Conservation (phyloP, 192 early-diverging fungal genomes). For the Coemansia sp. region DNA sequence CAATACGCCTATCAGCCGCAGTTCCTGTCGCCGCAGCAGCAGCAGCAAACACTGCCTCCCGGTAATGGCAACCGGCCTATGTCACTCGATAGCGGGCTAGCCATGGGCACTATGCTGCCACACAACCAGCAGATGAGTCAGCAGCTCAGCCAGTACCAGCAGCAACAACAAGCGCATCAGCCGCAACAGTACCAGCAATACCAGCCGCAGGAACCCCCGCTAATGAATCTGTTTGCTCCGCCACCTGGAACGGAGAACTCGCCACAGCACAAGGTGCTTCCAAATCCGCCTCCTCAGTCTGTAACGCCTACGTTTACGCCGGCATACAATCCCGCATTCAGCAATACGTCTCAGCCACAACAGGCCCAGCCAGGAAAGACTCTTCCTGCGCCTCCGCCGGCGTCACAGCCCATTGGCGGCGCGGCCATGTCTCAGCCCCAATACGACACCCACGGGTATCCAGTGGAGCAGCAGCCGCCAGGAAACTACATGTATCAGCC, state of each 20-base stretch:
- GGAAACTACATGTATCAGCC: constrained; percentile 3
- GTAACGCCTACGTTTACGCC: constrained; percentile 19
- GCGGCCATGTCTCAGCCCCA: constrained; percentile 5
- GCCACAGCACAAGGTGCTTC: constrained; percentile 19
- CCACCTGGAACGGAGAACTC: constrained; percentile 14
- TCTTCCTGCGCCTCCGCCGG: background rate
- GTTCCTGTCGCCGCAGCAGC: background rate
- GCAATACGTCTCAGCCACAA: constrained; percentile 4
- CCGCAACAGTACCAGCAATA: constrained; percentile 16
- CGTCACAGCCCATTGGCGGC: background rate
- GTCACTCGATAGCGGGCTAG: background rate
- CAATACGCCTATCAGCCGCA: background rate
- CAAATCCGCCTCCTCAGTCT: constrained; percentile 20
- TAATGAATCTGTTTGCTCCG: constrained; percentile 45
- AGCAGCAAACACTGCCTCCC: constrained; percentile 10
- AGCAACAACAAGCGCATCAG: background rate
- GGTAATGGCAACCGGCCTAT: constrained; percentile 13
- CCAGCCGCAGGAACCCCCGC: constrained; percentile 25
- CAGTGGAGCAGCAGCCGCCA: background rate
- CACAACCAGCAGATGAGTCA: constrained; percentile 13
- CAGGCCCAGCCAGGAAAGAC: background rate
- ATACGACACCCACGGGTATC: background rate
- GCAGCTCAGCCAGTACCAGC: constrained; percentile 13
- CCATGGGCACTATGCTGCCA: background rate
- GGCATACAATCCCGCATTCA: constrained; percentile 32